These are phyloP conservation scores for Auricularia cornea DNA, from an alignment of 768 basidiomycete genomes.

Conservation along the genomic window DNA sequence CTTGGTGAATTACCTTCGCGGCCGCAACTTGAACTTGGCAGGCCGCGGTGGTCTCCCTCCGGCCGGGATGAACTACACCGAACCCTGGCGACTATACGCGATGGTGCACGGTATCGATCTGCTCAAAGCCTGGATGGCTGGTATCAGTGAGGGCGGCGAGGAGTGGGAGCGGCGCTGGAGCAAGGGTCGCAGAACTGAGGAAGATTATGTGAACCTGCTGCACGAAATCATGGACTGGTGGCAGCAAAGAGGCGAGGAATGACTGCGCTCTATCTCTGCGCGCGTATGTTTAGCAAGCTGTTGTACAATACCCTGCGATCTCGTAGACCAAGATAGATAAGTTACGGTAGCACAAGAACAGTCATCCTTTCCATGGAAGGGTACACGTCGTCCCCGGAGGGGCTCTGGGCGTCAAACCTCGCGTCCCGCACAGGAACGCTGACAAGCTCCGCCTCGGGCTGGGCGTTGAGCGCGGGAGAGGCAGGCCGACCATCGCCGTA, in stretches of 20 bases:
- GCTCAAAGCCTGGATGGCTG: not conserved
- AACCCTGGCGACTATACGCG: not conserved
- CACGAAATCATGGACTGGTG: not conserved
- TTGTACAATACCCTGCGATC: not conserved
- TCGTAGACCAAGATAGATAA: not conserved
- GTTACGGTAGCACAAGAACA: not conserved
- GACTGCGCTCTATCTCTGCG: too few species aligned
- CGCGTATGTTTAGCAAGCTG: not conserved
- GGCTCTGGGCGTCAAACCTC: not conserved
- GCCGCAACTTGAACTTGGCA: not conserved
- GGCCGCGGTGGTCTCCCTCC: not conserved
- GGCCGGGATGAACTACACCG: not conserved
- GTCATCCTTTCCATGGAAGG: not conserved
- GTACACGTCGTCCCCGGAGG: not conserved
- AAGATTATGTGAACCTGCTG: not conserved
- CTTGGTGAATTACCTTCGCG: not conserved
- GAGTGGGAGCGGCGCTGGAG: not conserved
- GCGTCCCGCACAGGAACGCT: not conserved
- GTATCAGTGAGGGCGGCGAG: not conserved
- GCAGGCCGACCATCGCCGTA: not conserved
- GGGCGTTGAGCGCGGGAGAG: not conserved
- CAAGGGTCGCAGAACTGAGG: not conserved
- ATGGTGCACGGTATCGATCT: not conserved
- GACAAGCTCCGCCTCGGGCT: not conserved
- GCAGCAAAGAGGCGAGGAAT: not conserved